Conservation (phyloP, 257 asterid species). For the Thymus quinquecostatus region DNA sequence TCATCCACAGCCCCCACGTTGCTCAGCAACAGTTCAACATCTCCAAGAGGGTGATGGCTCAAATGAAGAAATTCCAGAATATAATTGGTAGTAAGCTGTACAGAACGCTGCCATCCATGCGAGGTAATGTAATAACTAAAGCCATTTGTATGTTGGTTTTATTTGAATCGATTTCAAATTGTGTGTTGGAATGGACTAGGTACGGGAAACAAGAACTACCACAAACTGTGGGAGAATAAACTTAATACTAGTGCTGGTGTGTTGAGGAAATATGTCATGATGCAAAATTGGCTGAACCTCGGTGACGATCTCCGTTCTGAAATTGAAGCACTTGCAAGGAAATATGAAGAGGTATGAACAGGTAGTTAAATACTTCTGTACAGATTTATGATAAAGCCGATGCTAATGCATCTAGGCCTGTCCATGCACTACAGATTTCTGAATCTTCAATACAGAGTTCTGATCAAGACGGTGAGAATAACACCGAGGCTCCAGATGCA, state of each 20-base stretch:
- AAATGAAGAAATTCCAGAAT: not conserved
- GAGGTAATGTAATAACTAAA: not conserved
- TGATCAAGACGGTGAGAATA: too few species aligned
- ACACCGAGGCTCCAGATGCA: too few species aligned
- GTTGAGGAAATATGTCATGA: not conserved
- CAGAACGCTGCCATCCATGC: not conserved
- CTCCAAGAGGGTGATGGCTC: not conserved
- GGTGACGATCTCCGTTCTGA: not conserved
- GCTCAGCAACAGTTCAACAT: conserved; percentile 11
- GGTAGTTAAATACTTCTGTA: too few species aligned
- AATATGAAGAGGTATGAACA: not conserved
- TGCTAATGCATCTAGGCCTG: too few species aligned
- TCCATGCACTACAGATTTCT: too few species aligned
- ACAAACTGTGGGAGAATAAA: not conserved
- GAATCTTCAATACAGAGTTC: too few species aligned
- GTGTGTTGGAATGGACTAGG: not conserved
- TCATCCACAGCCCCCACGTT: conserved; percentile 7
- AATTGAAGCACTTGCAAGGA: not conserved
- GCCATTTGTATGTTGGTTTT: not conserved
- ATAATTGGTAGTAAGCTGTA: not conserved
- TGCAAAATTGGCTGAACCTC: not conserved
- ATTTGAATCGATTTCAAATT: not conserved
- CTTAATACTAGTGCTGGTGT: not conserved
- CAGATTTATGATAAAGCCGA: too few species aligned
- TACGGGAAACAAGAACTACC: not conserved